phyloP scores from a whole-genome alignment of 2,329 filamentous ascomycete genomes.

The Aaosphaeria pasadenensis region DNA sequence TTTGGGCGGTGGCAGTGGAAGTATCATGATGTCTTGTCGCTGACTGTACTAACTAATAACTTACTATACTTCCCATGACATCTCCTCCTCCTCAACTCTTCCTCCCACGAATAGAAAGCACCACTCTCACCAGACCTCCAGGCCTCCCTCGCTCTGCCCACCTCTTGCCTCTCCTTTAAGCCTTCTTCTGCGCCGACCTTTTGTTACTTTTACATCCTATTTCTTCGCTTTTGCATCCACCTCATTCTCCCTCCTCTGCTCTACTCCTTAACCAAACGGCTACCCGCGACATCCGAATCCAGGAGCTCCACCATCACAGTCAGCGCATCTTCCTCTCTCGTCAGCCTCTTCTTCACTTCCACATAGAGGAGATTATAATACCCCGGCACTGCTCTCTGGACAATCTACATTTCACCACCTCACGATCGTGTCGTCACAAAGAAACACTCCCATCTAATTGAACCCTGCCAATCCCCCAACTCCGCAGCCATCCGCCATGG shows the following conservation, averaged over 20 bases:
- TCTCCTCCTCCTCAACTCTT: no score
- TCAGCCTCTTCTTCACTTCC: no score
- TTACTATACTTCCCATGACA: no score
- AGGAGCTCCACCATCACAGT: no score
- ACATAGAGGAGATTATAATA: no score
- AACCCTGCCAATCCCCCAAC: slow-evolving; percentile 5
- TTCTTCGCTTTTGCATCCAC: background rate
- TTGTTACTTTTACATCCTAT: background rate
- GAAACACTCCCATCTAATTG: background rate
- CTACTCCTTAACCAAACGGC: slow-evolving; percentile 19
- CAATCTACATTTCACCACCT: background rate
- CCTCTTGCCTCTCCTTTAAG: slow-evolving; percentile 32
- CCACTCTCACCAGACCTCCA: slow-evolving; percentile 27
- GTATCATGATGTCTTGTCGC: no score
- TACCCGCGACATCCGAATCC: slow-evolving; percentile 25
- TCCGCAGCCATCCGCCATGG: slow-evolving; percentile 21
- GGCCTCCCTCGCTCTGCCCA: slow-evolving; percentile 24
- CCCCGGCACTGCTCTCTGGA: background rate
- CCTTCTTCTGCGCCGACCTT: slow-evolving; percentile 1
- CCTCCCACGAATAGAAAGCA: slow-evolving; percentile 4
- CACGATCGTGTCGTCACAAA: background rate
- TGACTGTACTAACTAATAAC: no score
- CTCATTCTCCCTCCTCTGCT: slow-evolving; percentile 6
- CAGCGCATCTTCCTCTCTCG: no score
- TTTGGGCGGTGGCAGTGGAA: no score